Conservation (phyloP, 371 early-diverging fungal species). For the Lichtheimia corymbifera region DNA sequence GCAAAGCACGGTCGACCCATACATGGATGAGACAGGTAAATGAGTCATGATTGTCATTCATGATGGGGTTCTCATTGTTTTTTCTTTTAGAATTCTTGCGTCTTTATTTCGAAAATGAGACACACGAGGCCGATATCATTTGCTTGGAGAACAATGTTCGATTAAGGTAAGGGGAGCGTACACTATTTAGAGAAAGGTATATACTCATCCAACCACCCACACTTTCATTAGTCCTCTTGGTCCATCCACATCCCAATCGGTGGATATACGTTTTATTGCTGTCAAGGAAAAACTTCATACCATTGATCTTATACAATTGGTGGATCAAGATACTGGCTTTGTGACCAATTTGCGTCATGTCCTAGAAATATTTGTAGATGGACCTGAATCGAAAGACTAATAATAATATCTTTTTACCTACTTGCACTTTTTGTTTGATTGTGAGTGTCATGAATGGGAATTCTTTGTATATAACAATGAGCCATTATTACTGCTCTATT, state of each 20-base stretch:
- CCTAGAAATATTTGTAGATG: constrained; percentile 46
- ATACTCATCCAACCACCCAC: too few species aligned
- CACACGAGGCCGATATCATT: constrained; percentile 70
- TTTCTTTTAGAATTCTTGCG: constrained; percentile 52
- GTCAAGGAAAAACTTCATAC: constrained; percentile 72
- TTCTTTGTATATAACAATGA: too few species aligned
- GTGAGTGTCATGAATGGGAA: too few species aligned
- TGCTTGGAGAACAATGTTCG: constrained; percentile 74
- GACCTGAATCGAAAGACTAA: not conserved
- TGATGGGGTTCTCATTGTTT: not conserved
- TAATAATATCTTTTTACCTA: not conserved
- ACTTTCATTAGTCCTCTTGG: constrained; percentile 59
- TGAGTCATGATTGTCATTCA: too few species aligned
- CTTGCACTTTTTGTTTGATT: too few species aligned
- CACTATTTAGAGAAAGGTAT: not conserved
- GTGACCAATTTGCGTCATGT: constrained; percentile 67
- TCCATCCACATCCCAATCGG: constrained; percentile 69
- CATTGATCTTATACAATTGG: constrained; percentile 69
- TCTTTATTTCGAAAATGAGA: constrained; percentile 66
- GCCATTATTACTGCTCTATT: too few species aligned
- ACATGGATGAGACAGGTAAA: constrained; percentile 63
- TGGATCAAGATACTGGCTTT: constrained; percentile 70
- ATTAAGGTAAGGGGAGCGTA: constrained; percentile 38
- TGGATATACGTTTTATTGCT: constrained; percentile 79
- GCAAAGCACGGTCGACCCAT: constrained; percentile 56